phyloP scores from a whole-genome alignment of 257 asterid species.

The Verbascum thapsus region DNA sequence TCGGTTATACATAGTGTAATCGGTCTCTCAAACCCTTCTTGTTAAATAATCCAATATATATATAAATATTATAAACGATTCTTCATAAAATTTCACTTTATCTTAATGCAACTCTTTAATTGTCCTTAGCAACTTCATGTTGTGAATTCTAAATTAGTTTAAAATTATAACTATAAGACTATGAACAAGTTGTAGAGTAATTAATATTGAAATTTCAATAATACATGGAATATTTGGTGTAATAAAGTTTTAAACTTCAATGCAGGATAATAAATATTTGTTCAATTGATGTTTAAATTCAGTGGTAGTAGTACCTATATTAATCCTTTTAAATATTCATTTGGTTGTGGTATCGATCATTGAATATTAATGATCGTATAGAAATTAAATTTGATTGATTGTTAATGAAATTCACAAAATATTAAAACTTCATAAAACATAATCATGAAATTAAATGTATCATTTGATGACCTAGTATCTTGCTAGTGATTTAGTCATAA shows the following conservation, averaged over 20 bases:
- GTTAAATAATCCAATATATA: no score
- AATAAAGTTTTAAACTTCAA: conserved; percentile 26
- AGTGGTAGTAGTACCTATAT: conserved; percentile 15
- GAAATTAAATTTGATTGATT: conserved; percentile 23
- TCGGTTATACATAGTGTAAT: no score
- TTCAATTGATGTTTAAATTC: background rate
- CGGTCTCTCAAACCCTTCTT: no score
- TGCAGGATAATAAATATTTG: conserved; percentile 21
- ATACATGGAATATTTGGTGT: conserved; percentile 30
- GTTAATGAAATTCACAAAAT: conserved; percentile 33
- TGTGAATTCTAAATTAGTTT: no score
- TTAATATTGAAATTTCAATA: conserved; percentile 28
- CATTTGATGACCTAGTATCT: conserved; percentile 18
- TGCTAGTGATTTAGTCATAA: conserved; percentile 26
- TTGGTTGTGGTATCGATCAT: conserved; percentile 13
- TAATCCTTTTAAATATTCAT: no score
- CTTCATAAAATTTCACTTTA: no score
- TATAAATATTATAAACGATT: no score
- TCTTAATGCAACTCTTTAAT: background rate
- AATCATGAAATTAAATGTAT: conserved; percentile 26
- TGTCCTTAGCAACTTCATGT: background rate
- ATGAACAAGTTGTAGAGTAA: conserved; percentile 19
- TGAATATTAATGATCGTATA: conserved; percentile 20
- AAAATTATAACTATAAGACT: conserved; percentile 5
- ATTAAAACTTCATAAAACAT: conserved; percentile 21